Base-by-base conservation (phyloP, 371 early-diverging fungal genomes). In the Circinella minor region DNA sequence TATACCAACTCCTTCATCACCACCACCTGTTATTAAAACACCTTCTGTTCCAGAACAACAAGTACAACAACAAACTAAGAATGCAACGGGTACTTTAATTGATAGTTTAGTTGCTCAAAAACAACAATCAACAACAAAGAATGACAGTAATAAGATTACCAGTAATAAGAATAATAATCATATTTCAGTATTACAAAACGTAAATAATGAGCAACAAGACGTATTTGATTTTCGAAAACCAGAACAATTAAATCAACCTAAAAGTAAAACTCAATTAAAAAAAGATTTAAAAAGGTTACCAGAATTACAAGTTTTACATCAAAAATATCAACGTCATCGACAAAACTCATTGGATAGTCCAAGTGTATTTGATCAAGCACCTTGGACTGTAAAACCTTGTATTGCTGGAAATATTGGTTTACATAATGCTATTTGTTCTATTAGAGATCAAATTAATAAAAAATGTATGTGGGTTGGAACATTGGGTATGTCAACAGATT, bases 341-440 rank as follows among this genome's bases (percentile, higher is more conserved):
- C 74, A 78, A n/a, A 66, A 74, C 15, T 86, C 80, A 43, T 51
- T 84, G 13, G 82, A 82, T 54, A 79, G 77, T 18, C 74, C 83
- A 4, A 77, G 74, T 48, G 76, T 83, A 8, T 83, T 86, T 79
- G 82, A 82, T 20, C 84, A 86, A 51, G 81, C 84, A 5, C 73
- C 84, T 9, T 91, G 91, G 88, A 82, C 86, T 4, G 82, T 94
- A 10, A 92, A 92, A 69, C 89, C 91, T 20, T 89, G 90, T 36
- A 84, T 81, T 14, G 79, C 88, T 9, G 96, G 97, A 38, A 96
- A 96, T 75, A 93, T 95, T 81, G 95, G 97, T 7, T 86, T 96
- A 36, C 92, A 95, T 49, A 96, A 96, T 73, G 94, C 96, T 0
- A 84, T 96, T 49, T 89, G 89, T 27, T 87, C 93, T 55, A 86